Evolutionary conservation across 345 rosid genomes (phyloP).

Genomic region (Euclidium syriacum): DNA sequence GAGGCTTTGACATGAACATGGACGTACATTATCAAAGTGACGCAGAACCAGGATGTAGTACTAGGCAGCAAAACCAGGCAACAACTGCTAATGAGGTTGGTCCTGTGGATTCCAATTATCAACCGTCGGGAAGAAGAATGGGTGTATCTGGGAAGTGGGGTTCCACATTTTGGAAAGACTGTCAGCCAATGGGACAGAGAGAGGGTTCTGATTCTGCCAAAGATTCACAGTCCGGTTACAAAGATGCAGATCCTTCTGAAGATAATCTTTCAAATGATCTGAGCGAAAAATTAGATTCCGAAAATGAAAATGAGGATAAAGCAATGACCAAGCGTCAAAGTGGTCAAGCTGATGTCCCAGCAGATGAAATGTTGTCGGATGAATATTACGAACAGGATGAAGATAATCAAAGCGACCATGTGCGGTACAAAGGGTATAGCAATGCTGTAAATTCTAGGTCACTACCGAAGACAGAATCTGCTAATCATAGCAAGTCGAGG

Average conservation of each 20-base stretch:
- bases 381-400: conserved; percentile 99
- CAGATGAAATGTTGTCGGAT: conserved; percentile 98
- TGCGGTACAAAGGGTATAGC: conserved; percentile 50
- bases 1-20: conserved; percentile 77
- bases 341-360: conserved; percentile 80
- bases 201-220: conserved; percentile 67
- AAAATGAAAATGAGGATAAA: conserved; percentile 54
- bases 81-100: conserved; percentile 31
- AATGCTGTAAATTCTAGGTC: conserved; percentile 50
- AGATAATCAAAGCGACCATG: conserved; percentile 80
- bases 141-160: conserved; percentile 85
- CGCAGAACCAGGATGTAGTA: conserved; percentile 54
- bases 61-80: conserved; percentile 42
- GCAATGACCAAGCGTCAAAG: conserved; percentile 48
- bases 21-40: conserved; percentile 67
- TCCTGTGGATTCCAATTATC: conserved; percentile 39
- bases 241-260: conserved; percentile 48
- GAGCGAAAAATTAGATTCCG: conserved; percentile 52
- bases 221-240: conserved; percentile 58
- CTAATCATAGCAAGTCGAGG: conserved; percentile 41
- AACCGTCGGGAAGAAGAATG: conserved; percentile 64
- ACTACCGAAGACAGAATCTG: conserved; percentile 46
- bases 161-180: conserved; percentile 94
- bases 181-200: conserved; percentile 69
- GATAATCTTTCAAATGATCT: conserved; percentile 53